phyloP scores from a whole-genome alignment of 768 basidiomycete species.

The Podaxis sp. region DNA sequence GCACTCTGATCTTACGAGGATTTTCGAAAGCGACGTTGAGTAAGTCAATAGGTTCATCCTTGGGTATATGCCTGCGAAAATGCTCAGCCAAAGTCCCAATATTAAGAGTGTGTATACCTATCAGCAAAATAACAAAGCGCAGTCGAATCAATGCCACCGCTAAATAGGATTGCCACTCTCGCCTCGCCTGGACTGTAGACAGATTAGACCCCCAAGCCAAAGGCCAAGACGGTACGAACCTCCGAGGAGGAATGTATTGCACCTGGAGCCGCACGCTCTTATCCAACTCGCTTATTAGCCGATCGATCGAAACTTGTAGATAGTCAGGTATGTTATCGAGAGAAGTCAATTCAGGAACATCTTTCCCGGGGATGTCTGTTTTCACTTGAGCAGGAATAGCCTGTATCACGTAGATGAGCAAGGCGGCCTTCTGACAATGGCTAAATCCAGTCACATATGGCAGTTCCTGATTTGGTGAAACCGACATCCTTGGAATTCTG shows the following conservation, averaged over 20 bases:
- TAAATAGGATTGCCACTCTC: conserved; percentile 85
- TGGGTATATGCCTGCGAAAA: conserved; percentile 59
- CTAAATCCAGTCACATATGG: conserved; percentile 26
- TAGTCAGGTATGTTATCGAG: conserved; percentile 44
- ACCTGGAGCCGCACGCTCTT: conserved; percentile 69
- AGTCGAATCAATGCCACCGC: conserved; percentile 94
- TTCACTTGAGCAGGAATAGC: conserved; percentile 46
- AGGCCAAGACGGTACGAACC: conserved; percentile 25
- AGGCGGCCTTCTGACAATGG: not conserved
- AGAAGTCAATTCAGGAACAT: conserved; percentile 30
- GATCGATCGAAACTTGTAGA: conserved; percentile 42
- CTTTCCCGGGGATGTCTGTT: conserved; percentile 41
- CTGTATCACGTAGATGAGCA: conserved; percentile 28
- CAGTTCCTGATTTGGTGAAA: not conserved
- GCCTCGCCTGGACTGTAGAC: conserved; percentile 25
- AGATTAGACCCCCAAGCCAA: not conserved
- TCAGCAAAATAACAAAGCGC: conserved; percentile 80
- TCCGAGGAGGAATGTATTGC: conserved; percentile 57
- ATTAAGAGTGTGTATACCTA: conserved; percentile 38
- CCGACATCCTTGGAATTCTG: not conserved
- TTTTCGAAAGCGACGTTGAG: conserved; percentile 96
- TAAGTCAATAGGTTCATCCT: conserved; percentile 83
- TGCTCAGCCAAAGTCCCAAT: conserved; percentile 2
- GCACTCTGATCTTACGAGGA: conserved; percentile 67
- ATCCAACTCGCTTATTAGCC: conserved; percentile 54